Percentiles rank a stretch among this genome's conserved stretches.
Evolutionary conservation across 208 protist species (phyloP).

Genomic region (Leishmania mexicana): DNA sequence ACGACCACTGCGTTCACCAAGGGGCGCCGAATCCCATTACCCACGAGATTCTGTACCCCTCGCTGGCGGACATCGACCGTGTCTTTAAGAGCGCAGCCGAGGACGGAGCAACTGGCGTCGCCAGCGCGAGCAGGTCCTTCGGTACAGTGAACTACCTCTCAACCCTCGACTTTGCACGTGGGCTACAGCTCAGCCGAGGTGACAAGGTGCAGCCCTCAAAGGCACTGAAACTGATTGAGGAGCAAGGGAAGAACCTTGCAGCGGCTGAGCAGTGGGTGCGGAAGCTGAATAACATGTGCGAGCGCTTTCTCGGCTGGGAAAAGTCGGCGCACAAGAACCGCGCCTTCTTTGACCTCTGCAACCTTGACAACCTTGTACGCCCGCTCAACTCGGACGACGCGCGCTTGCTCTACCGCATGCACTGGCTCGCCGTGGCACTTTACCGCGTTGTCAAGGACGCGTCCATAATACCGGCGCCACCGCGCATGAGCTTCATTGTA

Average conservation of each 20-base stretch:
- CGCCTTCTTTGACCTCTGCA: constrained; percentile 33
- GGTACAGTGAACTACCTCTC: constrained; percentile 20
- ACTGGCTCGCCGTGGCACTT: constrained; percentile 54
- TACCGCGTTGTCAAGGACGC: constrained; percentile 41
- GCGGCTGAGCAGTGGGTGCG: constrained; percentile 32
- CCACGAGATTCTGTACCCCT: constrained; percentile 41
- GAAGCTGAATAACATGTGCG: constrained; percentile 54
- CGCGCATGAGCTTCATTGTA: constrained; percentile 58
- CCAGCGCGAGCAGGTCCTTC: not conserved
- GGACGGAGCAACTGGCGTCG: not conserved
- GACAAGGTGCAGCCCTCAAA: constrained; percentile 13
- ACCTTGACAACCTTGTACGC: constrained; percentile 27
- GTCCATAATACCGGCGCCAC: constrained; percentile 42
- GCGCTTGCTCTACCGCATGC: constrained; percentile 40
- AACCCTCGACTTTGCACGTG: constrained; percentile 12
- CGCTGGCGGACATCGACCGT: constrained; percentile 38
- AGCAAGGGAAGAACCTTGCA: constrained; percentile 34
- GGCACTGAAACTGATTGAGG: constrained; percentile 29
- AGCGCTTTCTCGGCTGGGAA: constrained; percentile 47
- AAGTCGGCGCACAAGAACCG: constrained; percentile 24
- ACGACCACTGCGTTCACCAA: constrained; percentile 16
- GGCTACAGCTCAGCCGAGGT: constrained; percentile 16
- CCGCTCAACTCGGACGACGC: constrained; percentile 49
- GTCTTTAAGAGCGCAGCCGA: not conserved
- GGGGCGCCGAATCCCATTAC: constrained; percentile 18